Evolutionary conservation across 164 flowering plant genomes (phyloP).

Genomic region (Protea cynaroides): DNA sequence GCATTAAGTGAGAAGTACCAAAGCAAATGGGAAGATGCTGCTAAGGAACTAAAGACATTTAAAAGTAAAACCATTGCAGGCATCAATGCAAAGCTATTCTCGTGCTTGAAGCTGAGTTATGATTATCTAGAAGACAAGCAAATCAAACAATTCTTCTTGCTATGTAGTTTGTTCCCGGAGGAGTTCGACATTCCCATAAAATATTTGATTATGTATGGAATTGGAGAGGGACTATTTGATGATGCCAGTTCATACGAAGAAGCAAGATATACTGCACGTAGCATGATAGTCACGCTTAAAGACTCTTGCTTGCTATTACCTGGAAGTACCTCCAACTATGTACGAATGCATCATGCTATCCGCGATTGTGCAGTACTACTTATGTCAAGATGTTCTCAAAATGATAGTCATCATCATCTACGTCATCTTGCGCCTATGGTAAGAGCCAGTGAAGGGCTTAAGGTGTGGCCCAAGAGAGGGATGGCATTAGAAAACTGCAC

Average conservation of each 20-base stretch:
- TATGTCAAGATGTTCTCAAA: too few species aligned
- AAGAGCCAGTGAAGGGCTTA: neutral
- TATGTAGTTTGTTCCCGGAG: conserved; percentile 3
- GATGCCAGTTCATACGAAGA: neutral
- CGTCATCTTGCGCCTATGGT: neutral
- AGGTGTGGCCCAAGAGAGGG: neutral
- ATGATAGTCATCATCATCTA: neutral
- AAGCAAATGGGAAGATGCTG: neutral
- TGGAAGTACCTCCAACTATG: neutral
- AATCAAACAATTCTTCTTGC: neutral
- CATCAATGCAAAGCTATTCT: neutral
- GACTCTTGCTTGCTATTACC: neutral
- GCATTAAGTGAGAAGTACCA: neutral
- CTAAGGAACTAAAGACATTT: neutral
- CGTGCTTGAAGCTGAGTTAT: neutral
- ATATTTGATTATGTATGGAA: neutral
- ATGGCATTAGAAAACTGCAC: neutral
- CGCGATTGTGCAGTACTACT: conserved; percentile 2
- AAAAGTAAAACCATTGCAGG: neutral
- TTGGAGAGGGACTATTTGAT: neutral
- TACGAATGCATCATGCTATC: conserved; percentile 15
- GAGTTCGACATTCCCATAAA: neutral
- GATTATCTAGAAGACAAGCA: neutral
- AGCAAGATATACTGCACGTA: neutral
- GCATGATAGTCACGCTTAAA: neutral